phyloP scores from a whole-genome alignment of 2,329 filamentous ascomycete species.

The Rhynchosporium agropyri region DNA sequence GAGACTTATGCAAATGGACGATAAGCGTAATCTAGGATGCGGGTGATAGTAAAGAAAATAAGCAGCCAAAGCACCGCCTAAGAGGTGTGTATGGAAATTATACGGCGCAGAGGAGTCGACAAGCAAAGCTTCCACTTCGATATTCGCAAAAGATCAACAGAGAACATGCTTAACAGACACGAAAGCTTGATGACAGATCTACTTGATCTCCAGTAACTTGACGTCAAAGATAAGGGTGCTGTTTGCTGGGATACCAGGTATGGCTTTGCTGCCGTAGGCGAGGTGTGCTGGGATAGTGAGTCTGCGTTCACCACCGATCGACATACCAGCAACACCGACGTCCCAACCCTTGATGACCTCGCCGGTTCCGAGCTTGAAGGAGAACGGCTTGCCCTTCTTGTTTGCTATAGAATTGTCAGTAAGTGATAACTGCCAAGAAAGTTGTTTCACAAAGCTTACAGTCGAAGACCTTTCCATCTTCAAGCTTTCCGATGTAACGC shows the following conservation, averaged over 20 bases:
- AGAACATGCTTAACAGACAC: conserved; percentile 16
- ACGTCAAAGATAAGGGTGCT: conserved; percentile 91
- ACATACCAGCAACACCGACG: conserved; percentile 89
- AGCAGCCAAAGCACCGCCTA: conserved; percentile 26
- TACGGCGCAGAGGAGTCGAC: conserved; percentile 38
- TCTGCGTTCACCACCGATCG: conserved; percentile 88
- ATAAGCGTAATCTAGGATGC: conserved; percentile 24
- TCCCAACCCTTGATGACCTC: conserved; percentile 99
- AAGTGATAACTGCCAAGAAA: conserved; percentile 18
- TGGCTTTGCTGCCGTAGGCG: conserved; percentile 83
- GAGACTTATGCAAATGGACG: conserved; percentile 41
- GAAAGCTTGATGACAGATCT: conserved; percentile 43
- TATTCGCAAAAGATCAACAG: conserved; percentile 26
- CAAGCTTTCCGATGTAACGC: conserved; percentile 97
- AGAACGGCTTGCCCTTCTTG: conserved; percentile 98
- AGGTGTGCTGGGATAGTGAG: conserved; percentile 85
- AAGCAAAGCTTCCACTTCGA: conserved; percentile 27
- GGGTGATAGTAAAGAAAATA: conserved; percentile 30
- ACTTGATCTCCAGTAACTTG: conserved; percentile 84
- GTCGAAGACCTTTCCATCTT: conserved; percentile 94
- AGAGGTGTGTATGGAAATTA: conserved; percentile 34
- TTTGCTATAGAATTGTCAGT: conserved; percentile 63
- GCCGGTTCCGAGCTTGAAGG: conserved; percentile 89
- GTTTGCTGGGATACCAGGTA: conserved; percentile 88
- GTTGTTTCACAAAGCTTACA: conserved; percentile 57